phyloP scores from a whole-genome alignment of 208 protist genomes.

The Strigomonas galati region DNA sequence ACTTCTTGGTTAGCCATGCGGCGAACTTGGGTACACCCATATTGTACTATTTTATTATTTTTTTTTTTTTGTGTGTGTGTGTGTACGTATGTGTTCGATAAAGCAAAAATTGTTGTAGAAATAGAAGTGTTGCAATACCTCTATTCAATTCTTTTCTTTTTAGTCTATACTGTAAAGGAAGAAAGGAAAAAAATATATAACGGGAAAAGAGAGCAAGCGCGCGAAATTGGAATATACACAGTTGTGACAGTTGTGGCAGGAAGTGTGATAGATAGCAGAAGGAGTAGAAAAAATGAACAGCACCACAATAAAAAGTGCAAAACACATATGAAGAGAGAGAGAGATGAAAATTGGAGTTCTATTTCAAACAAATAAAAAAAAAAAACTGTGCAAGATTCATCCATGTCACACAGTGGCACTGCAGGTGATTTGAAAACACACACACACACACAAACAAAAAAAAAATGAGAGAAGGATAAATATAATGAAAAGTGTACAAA shows the following conservation, averaged over 20 bases:
- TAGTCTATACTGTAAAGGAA: background rate
- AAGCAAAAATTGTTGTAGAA: background rate
- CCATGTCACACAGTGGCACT: too few relatives aligned
- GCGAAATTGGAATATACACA: background rate
- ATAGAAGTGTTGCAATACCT: background rate
- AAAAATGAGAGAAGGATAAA: background rate
- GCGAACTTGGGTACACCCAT: constrained; percentile 87
- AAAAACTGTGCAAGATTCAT: too few relatives aligned
- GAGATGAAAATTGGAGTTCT: too few relatives aligned
- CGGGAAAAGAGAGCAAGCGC: background rate
- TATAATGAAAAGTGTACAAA: background rate
- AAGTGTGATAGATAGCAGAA: too few relatives aligned
- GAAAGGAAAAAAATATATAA: background rate
- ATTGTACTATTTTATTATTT: background rate
- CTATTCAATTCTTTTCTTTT: background rate
- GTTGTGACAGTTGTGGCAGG: background rate
- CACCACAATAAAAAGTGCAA: too few relatives aligned
- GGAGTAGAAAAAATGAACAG: too few relatives aligned
- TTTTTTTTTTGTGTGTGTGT: constrained; percentile 10
- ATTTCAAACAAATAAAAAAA: constrained; percentile 2
- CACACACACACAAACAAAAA: too few relatives aligned
- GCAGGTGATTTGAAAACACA: too few relatives aligned
- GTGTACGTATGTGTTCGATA: background rate
- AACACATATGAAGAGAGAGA: background rate
- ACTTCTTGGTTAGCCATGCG: constrained; percentile 78